phyloP scores from a whole-genome alignment of 106 monocot genomes.

The Amphibolis antarctica region DNA sequence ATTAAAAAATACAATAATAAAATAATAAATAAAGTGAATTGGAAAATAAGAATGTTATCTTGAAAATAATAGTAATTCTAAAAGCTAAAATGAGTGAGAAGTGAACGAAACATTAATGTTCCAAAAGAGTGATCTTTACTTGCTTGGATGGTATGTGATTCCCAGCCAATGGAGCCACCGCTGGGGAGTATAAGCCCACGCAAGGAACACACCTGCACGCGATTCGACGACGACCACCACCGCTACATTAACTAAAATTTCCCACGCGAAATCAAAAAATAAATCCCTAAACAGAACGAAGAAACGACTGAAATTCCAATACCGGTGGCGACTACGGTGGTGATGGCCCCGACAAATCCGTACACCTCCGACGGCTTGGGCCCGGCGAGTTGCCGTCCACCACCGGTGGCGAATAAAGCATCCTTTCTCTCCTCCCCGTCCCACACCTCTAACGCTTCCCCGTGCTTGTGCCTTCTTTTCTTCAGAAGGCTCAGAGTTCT shows the following conservation, averaged over 20 bases:
- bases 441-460: constrained; percentile 3
- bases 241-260: too few relatives aligned
- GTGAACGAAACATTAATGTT: too few relatives aligned
- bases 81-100: neutral
- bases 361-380: constrained; percentile 94
- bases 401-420: neutral
- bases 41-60: too few relatives aligned
- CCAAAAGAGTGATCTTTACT: constrained; percentile 30
- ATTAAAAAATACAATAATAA: too few relatives aligned
- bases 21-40: too few relatives aligned
- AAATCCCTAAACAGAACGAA: neutral
- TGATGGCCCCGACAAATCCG: constrained; percentile 94
- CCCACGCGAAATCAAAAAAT: neutral
- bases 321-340: constrained; percentile 79
- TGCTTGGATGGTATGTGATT: constrained; percentile 95
- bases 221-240: neutral
- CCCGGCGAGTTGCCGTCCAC: constrained; percentile 32
- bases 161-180: constrained; percentile 68
- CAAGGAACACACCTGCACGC: constrained; percentile 51
- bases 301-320: neutral
- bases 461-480: constrained; percentile 10
- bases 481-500: constrained; percentile 57
- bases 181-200: constrained; percentile 93
- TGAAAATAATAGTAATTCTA: neutral
- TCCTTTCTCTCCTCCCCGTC: constrained; percentile 11